Percentiles rank a stretch among this genome's conserved stretches.
Conservation (phyloP, 2,329 filamentous ascomycete species). For the Pyrenochaeta sp. region DNA sequence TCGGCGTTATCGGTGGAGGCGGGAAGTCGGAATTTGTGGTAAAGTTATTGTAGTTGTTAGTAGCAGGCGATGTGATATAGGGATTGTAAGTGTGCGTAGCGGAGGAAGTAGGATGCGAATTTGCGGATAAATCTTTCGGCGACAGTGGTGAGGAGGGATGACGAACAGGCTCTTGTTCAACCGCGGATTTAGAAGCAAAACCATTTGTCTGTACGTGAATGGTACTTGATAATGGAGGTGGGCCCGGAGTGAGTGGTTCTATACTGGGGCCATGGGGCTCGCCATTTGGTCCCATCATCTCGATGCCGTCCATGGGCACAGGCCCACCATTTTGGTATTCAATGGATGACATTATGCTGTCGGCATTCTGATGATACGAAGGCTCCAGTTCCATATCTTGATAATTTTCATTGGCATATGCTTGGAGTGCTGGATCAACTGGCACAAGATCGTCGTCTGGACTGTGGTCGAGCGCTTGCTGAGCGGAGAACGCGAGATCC, state of each 20-base stretch:
- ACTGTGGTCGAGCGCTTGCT: constrained; percentile 33
- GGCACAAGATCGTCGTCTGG: constrained; percentile 36
- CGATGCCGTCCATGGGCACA: constrained; percentile 24
- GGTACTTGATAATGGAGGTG: constrained; percentile 15
- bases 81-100: constrained; percentile 21
- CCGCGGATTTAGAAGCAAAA: constrained; percentile 11
- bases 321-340: constrained; percentile 34
- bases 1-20: constrained; percentile 26
- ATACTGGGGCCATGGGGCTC: constrained; percentile 28
- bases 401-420: constrained; percentile 29
- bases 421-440: constrained; percentile 40
- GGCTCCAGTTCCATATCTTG: constrained; percentile 18
- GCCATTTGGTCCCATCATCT: constrained; percentile 14
- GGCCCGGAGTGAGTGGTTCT: constrained; percentile 39
- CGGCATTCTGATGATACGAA: constrained; percentile 26
- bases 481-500: constrained; percentile 41
- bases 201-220: constrained; percentile 21
- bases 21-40: constrained; percentile 33
- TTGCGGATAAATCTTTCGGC: constrained; percentile 20
- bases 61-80: constrained; percentile 19
- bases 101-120: constrained; percentile 12
- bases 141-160: constrained; percentile 31
- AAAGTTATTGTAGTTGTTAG: constrained; percentile 31
- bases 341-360: constrained; percentile 46
- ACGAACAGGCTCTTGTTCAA: constrained; percentile 17